Conservation (phyloP, 176 grass and related monocot genomes). For the Bonia amplexicaulis region DNA sequence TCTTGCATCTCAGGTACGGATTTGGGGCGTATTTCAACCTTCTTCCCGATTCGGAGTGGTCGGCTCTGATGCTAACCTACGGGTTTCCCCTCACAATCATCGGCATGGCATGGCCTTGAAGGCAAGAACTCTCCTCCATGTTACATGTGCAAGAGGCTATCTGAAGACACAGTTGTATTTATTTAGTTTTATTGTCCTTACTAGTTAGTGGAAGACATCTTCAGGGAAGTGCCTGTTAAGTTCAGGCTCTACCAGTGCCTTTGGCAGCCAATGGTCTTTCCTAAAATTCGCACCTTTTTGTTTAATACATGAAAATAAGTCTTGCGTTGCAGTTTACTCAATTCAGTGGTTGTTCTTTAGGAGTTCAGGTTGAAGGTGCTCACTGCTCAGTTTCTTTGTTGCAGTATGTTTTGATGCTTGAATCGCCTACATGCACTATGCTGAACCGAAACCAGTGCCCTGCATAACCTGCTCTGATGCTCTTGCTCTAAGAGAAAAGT, state of each 20-base stretch:
- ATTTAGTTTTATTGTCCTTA: background rate
- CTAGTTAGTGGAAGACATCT: background rate
- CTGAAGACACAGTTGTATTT: background rate
- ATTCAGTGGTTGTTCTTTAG: background rate
- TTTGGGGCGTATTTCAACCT: conserved; percentile 95
- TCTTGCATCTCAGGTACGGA: conserved; percentile 63
- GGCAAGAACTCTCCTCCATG: conserved; percentile 35
- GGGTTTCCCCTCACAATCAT: conserved; percentile 95
- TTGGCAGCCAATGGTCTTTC: background rate
- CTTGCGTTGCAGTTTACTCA: background rate
- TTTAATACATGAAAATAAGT: background rate
- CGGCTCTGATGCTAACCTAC: conserved; percentile 88
- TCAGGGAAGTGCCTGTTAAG: background rate
- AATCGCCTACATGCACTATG: conserved; percentile 64
- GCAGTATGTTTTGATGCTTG: conserved; percentile 11
- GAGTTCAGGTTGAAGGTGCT: background rate
- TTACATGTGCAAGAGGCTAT: background rate
- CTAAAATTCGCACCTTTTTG: background rate
- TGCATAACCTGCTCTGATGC: conserved; percentile 87
- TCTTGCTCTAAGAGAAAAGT: conserved; percentile 75
- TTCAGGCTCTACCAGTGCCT: background rate
- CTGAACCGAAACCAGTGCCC: conserved; percentile 90
- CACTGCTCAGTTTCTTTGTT: background rate
- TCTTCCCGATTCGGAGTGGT: conserved; percentile 94
- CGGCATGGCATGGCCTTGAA: conserved; percentile 99